Percentiles rank a stretch among this genome's conserved stretches.
These are phyloP conservation scores for Diddensiella caesifluorescens DNA, from an alignment of 805 yeast species.

Conservation along the genomic window DNA sequence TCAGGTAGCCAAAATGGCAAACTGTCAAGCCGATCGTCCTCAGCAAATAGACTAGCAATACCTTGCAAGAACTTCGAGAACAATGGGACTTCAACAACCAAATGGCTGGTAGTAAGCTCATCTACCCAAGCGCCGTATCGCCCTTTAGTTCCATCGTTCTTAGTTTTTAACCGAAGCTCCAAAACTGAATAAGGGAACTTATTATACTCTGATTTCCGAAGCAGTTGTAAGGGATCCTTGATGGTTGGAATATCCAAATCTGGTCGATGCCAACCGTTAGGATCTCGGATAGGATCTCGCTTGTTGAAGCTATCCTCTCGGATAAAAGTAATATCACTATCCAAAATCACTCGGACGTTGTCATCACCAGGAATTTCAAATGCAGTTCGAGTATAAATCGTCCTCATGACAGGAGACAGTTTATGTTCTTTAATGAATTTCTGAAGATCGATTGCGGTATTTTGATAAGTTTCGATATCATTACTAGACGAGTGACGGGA, in stretches of 20 bases:
- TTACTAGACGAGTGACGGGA: slow-evolving; percentile 54
- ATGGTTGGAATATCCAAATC: slow-evolving; percentile 76
- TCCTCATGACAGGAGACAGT: slow-evolving; percentile 80
- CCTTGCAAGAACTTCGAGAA: slow-evolving; percentile 94
- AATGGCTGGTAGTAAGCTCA: slow-evolving; percentile 74
- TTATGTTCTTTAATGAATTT: slow-evolving; percentile 56
- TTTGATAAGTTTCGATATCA: slow-evolving; percentile 46
- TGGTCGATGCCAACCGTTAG: slow-evolving; percentile 82
- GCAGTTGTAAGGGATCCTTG: slow-evolving; percentile 59
- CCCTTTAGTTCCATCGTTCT: slow-evolving; percentile 22
- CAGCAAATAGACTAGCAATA: slow-evolving; percentile 78
- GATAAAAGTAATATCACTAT: slow-evolving; percentile 78
- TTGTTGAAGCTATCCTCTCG: slow-evolving; percentile 87
- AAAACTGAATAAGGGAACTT: slow-evolving; percentile 73
- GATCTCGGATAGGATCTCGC: slow-evolving; percentile 84
- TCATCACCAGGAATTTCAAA: slow-evolving; percentile 98
- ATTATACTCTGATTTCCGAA: slow-evolving; percentile 80
- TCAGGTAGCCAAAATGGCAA: slow-evolving; percentile 96
- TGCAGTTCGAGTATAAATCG: slow-evolving; percentile 86
- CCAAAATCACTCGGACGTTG: slow-evolving; percentile 82
- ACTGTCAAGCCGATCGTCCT: slow-evolving; percentile 83
- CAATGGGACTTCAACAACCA: slow-evolving; percentile 90
- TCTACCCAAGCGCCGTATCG: slow-evolving; percentile 57
- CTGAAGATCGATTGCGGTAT: slow-evolving; percentile 56
- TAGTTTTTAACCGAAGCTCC: slow-evolving; percentile 69